A percentile compares a stretch with the other conserved stretches of the same genome.
phyloP scores from a whole-genome alignment of 2,329 filamentous ascomycete species.

The Penicillium paneum region DNA sequence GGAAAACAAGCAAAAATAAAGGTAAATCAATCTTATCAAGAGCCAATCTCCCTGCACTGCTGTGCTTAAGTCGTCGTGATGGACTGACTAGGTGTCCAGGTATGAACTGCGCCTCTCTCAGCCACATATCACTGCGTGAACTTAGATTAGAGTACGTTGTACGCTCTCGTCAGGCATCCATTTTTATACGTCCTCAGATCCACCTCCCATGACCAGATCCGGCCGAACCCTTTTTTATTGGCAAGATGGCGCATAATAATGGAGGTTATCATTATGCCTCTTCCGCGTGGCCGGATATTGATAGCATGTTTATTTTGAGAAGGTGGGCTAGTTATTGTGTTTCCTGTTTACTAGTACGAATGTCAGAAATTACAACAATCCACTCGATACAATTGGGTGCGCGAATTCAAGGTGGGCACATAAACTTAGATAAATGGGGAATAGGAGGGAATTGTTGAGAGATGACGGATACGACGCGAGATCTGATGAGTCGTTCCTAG shows the following conservation, averaged over 20 bases:
- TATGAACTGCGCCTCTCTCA: neutral
- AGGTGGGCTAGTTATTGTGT: neutral
- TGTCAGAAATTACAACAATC: neutral
- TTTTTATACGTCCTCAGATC: neutral
- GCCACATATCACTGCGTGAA: neutral
- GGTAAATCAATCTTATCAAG: neutral
- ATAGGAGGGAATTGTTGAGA: neutral
- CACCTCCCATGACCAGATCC: neutral
- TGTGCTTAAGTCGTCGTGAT: neutral
- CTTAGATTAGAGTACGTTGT: neutral
- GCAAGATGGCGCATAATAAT: neutral
- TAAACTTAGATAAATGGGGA: conserved; percentile 2
- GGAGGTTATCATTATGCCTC: neutral
- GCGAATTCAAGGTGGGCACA: neutral
- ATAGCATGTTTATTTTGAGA: neutral
- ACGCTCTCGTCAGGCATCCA: neutral
- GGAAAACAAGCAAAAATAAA: neutral
- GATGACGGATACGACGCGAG: neutral
- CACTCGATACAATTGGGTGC: neutral
- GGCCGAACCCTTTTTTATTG: neutral
- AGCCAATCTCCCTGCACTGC: neutral
- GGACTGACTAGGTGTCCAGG: neutral
- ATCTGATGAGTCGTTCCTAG: neutral
- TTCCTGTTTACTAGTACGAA: neutral
- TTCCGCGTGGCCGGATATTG: neutral